A percentile compares a stretch with the other conserved stretches of the same genome.
Conservation (phyloP, 768 basidiomycete species). For the Cyclocybe cylindracea region DNA sequence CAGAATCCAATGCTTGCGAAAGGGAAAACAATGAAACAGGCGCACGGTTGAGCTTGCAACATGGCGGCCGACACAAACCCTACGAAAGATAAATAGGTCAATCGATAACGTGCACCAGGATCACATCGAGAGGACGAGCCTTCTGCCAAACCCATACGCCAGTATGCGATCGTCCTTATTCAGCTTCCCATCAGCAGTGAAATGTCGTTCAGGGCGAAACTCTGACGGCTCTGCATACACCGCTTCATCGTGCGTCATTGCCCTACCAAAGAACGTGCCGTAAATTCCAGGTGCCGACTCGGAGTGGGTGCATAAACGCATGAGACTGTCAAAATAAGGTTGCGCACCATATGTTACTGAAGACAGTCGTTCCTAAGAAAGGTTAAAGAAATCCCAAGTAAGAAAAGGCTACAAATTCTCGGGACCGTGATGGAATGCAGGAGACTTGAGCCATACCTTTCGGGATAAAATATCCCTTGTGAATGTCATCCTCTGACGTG, state of each 20-base stretch:
- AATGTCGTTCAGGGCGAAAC: slow-evolving; percentile 24
- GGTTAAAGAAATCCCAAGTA: background rate
- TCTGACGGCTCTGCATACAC: slow-evolving; percentile 15
- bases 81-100: background rate
- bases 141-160: slow-evolving; percentile 13
- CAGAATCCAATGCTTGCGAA: too few relatives aligned
- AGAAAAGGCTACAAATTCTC: background rate
- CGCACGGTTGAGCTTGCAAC: slow-evolving; percentile 11
- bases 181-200: slow-evolving; percentile 2
- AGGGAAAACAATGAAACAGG: too few relatives aligned
- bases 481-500: slow-evolving; percentile 19
- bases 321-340: background rate
- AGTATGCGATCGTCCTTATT: slow-evolving; percentile 1
- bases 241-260: slow-evolving; percentile 17
- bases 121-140: background rate
- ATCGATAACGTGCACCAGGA: background rate
- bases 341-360: slow-evolving; percentile 2
- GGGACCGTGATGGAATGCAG: too few relatives aligned
- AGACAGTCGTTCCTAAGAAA: background rate
- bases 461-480: slow-evolving; percentile 24
- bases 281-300: background rate
- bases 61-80: slow-evolving; percentile 16
- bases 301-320: background rate
- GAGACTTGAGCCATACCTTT: slow-evolving; percentile 4
- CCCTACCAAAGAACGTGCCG: slow-evolving; percentile 3